phyloP scores from a whole-genome alignment of 768 basidiomycete genomes.

The Boletus speciosus region DNA sequence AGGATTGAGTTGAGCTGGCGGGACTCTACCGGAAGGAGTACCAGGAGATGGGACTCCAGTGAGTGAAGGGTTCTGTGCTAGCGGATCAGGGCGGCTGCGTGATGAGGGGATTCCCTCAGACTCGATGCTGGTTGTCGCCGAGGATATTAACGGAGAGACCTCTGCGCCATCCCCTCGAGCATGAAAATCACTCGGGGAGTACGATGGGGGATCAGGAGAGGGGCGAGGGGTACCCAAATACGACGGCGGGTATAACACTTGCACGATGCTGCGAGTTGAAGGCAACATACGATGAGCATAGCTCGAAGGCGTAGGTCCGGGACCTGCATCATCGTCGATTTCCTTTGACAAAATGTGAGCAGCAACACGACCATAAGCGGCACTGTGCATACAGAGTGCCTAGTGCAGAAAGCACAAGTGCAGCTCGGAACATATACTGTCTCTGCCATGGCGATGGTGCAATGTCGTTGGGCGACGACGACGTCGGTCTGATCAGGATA shows the following conservation, averaged over 20 bases:
- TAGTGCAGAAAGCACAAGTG: background rate
- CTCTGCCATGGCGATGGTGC: background rate
- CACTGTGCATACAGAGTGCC: conserved; percentile 1
- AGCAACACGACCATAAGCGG: background rate
- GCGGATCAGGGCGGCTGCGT: background rate
- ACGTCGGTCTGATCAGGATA: background rate
- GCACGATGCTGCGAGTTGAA: conserved; percentile 19
- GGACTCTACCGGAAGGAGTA: background rate
- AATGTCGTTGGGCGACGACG: background rate
- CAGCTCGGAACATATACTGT: background rate
- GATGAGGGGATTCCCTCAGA: too few relatives aligned
- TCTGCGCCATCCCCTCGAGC: background rate
- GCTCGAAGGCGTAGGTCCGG: background rate
- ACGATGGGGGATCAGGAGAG: conserved; percentile 21
- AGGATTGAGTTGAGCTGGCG: background rate
- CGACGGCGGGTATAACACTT: conserved; percentile 28
- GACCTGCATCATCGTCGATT: background rate
- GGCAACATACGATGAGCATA: conserved; percentile 7
- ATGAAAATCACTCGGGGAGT: conserved; percentile 2
- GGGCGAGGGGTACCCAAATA: conserved; percentile 7
- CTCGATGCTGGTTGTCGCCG: background rate
- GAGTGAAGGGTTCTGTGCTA: conserved; percentile 10
- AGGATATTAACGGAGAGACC: background rate
- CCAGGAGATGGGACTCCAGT: conserved; percentile 17
- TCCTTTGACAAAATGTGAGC: conserved; percentile 15